These are phyloP conservation scores for Metschnikowia anglica DNA, from an alignment of 805 yeast genomes.

Conservation along the genomic window DNA sequence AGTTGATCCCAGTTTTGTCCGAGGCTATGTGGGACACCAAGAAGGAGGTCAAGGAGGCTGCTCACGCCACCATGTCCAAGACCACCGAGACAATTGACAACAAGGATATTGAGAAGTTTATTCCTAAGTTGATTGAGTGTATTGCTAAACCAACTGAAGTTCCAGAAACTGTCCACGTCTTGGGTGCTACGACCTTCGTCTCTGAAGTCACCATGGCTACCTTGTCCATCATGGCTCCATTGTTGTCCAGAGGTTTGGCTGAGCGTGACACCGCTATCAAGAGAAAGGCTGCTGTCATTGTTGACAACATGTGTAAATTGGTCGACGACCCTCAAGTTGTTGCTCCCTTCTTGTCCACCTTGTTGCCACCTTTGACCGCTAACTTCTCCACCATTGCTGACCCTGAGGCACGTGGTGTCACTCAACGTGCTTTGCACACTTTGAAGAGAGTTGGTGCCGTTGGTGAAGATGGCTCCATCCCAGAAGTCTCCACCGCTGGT, in stretches of 20 bases:
- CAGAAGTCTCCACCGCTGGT: conserved; percentile 99
- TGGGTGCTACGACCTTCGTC: conserved; percentile 99
- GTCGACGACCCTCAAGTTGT: conserved; percentile 99
- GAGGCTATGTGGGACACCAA: conserved; percentile 99
- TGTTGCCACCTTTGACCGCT: conserved; percentile 93
- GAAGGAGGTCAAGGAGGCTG: conserved; percentile 95
- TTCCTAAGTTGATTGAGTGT: conserved; percentile 95
- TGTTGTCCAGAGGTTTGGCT: conserved; percentile 98
- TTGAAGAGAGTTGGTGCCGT: conserved; percentile 99
- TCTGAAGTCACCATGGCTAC: conserved; percentile 99
- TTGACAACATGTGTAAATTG: conserved; percentile 99
- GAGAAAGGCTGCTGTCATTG: conserved; percentile 99
- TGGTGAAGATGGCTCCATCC: conserved; percentile 83
- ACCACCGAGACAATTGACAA: conserved; percentile 97
- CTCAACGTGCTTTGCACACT: conserved; percentile 94
- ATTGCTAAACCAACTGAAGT: conserved; percentile 96
- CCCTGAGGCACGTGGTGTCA: conserved; percentile 99
- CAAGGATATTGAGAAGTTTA: conserved; percentile 99
- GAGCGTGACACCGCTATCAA: conserved; percentile 99
- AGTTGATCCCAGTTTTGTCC: conserved; percentile 95
- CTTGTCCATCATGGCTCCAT: conserved; percentile 98
- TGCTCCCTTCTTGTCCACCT: conserved; percentile 96
- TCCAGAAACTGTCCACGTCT: conserved; percentile 97
- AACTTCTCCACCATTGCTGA: conserved; percentile 97
- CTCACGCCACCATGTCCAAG: conserved; percentile 92